phyloP scores from a whole-genome alignment of 2,329 filamentous ascomycete species.

The Cladophialophora exuberans region DNA sequence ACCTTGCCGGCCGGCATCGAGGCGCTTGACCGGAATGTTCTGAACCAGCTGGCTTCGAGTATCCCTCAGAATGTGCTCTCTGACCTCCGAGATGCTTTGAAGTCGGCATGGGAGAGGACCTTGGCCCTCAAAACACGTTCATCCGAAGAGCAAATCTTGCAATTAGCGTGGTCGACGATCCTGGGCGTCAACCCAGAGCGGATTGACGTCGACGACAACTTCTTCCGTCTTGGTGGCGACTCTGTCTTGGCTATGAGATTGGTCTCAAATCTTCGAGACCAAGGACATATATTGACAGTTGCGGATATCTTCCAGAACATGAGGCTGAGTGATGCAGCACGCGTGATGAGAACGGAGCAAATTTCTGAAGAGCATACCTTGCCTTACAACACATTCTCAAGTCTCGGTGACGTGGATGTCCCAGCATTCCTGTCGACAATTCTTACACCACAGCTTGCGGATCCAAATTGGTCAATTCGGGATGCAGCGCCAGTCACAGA shows the following conservation, averaged over 20 bases:
- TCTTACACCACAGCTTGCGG: conserved; percentile 56
- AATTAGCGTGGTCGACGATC: conserved; percentile 8
- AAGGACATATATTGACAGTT: conserved; percentile 33
- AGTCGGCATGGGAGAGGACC: conserved; percentile 41
- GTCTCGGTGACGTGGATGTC: conserved; percentile 48
- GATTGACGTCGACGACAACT: conserved; percentile 34
- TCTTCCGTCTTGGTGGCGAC: conserved; percentile 39
- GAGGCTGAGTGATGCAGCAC: conserved; percentile 57
- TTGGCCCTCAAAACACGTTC: conserved; percentile 39
- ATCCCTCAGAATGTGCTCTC: conserved; percentile 37
- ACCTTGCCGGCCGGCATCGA: conserved; percentile 24
- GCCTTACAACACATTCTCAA: conserved; percentile 54
- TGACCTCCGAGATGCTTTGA: conserved; percentile 24
- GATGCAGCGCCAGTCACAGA: conserved; percentile 63
- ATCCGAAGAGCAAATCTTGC: conserved; percentile 36
- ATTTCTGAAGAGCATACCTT: conserved; percentile 25
- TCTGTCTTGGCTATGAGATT: conserved; percentile 38
- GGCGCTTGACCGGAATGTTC: conserved; percentile 40
- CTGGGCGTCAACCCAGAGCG: conserved; percentile 46
- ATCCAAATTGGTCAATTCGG: conserved; percentile 55
- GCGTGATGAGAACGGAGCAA: conserved; percentile 25
- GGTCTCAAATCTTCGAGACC: conserved; percentile 28
- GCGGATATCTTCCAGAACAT: conserved; percentile 39
- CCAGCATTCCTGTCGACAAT: conserved; percentile 51
- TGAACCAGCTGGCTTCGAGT: conserved; percentile 45